Conservation (phyloP, 306 rosid genomes). For the Dalbergia cochinchinensis region DNA sequence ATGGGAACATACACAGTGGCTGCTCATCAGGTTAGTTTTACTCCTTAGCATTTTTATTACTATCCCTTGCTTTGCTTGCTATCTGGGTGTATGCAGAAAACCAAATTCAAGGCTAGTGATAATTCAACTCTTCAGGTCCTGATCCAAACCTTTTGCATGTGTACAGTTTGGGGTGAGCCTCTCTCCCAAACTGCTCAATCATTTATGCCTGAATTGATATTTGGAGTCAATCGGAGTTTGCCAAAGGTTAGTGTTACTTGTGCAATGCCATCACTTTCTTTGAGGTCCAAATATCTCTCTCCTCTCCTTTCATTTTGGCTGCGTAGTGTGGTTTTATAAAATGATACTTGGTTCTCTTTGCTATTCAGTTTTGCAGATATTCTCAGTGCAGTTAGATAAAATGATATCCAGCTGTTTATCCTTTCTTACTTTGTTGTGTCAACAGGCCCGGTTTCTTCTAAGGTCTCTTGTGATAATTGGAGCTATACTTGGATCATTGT, state of each 20-base stretch:
- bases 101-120: conserved; percentile 30
- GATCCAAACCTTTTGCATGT: conserved; percentile 78
- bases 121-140: conserved; percentile 68
- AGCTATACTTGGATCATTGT: conserved; percentile 64
- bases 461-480: conserved; percentile 83
- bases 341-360: conserved; percentile 15
- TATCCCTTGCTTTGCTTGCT: conserved; percentile 34
- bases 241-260: conserved; percentile 67
- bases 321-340: conserved; percentile 20
- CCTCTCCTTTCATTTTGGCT: neutral
- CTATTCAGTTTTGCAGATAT: neutral
- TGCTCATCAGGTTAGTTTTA: conserved; percentile 83
- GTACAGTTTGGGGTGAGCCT: conserved; percentile 98
- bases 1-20: conserved; percentile 92
- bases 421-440: conserved; percentile 27
- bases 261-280: neutral
- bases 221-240: conserved; percentile 72
- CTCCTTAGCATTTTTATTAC: conserved; percentile 26
- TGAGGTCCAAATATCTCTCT: neutral
- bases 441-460: conserved; percentile 78
- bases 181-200: conserved; percentile 97
- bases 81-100: conserved; percentile 17
- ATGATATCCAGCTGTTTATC: neutral
- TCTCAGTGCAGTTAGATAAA: neutral
- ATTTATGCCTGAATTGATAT: conserved; percentile 86